Percentiles rank a stretch among this genome's conserved stretches.
These are phyloP conservation scores for Cladosporium halotolerans DNA, from an alignment of 2,329 filamentous ascomycete genomes.

Conservation along the genomic window DNA sequence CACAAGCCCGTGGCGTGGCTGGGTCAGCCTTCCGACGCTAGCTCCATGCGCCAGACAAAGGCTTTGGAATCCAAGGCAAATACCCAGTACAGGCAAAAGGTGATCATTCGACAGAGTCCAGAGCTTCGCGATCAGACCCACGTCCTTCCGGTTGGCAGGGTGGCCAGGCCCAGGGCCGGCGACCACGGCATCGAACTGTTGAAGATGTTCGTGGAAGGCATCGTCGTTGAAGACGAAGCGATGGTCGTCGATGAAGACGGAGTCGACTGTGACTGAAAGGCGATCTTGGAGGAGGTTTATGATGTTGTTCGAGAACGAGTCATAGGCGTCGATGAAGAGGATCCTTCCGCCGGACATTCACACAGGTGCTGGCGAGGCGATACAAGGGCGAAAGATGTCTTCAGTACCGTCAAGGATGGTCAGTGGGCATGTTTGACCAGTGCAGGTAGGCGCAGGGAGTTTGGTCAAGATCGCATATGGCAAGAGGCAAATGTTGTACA, in stretches of 20 bases:
- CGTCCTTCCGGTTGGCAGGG: constrained; percentile 64
- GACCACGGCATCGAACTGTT: constrained; percentile 73
- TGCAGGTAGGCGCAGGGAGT: too few species aligned
- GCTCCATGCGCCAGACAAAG: constrained; percentile 64
- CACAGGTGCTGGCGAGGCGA: background rate
- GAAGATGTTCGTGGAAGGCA: constrained; percentile 40
- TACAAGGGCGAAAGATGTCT: too few species aligned
- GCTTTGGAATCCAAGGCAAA: constrained; percentile 86
- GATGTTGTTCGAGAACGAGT: constrained; percentile 96
- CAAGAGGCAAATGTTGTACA: too few species aligned
- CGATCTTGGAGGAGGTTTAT: constrained; percentile 69
- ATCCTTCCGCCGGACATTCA: constrained; percentile 37
- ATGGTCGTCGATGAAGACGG: constrained; percentile 60
- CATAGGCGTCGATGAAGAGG: constrained; percentile 90
- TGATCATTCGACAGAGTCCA: constrained; percentile 60
- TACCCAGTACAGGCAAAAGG: constrained; percentile 71
- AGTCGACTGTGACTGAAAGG: constrained; percentile 50
- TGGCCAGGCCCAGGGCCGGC: constrained; percentile 87
- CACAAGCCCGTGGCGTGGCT: constrained; percentile 78
- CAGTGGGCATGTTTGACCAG: too few species aligned
- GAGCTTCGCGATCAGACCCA: constrained; percentile 72
- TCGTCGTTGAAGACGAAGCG: constrained; percentile 31
- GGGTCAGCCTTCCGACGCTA: constrained; percentile 57
- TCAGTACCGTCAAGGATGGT: too few species aligned
- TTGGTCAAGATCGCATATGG: too few species aligned